Percentiles rank a stretch among this genome's conserved stretches.
phyloP scores from a whole-genome alignment of 148 eudicot genomes.

The Persicaria maculosa region DNA sequence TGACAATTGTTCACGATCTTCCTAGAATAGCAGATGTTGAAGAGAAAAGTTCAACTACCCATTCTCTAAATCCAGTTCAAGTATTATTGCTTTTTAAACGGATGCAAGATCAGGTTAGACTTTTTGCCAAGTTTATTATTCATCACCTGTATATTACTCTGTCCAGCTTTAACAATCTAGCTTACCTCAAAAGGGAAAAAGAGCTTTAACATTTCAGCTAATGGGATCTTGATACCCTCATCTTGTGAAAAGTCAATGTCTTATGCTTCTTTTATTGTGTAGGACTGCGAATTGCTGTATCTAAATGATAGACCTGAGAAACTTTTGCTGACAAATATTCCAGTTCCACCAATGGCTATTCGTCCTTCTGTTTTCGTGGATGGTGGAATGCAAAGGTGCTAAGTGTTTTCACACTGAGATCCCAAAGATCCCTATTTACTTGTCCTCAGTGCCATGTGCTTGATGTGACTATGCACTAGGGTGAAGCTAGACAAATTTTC shows the following conservation, averaged over 20 bases:
- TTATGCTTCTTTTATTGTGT: constrained; percentile 11
- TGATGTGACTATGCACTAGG: constrained; percentile 5
- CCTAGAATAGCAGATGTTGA: constrained; percentile 32
- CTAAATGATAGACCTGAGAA: constrained; percentile 82
- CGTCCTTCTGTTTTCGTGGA: constrained; percentile 94
- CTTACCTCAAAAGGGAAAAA: too few relatives aligned
- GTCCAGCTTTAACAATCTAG: background rate
- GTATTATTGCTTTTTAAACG: constrained; percentile 60
- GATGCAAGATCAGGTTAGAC: constrained; percentile 70
- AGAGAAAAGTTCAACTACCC: constrained; percentile 28
- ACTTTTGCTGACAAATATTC: constrained; percentile 54
- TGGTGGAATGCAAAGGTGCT: constrained; percentile 72
- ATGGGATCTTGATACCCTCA: background rate
- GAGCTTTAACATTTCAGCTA: background rate
- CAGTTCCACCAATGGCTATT: constrained; percentile 83
- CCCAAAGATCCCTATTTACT: background rate
- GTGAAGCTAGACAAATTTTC: constrained; percentile 1
- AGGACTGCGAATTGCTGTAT: constrained; percentile 91
- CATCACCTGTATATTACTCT: background rate
- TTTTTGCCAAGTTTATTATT: background rate
- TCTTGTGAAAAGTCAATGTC: background rate
- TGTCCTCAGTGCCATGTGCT: constrained; percentile 6
- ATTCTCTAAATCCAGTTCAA: constrained; percentile 43
- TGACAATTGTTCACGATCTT: constrained; percentile 55
- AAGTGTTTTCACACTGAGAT: constrained; percentile 2